A percentile compares a stretch with the other conserved stretches of the same genome.
Conservation (phyloP, 202 grass and related monocot genomes). For the Cymbopogon flexuosus region DNA sequence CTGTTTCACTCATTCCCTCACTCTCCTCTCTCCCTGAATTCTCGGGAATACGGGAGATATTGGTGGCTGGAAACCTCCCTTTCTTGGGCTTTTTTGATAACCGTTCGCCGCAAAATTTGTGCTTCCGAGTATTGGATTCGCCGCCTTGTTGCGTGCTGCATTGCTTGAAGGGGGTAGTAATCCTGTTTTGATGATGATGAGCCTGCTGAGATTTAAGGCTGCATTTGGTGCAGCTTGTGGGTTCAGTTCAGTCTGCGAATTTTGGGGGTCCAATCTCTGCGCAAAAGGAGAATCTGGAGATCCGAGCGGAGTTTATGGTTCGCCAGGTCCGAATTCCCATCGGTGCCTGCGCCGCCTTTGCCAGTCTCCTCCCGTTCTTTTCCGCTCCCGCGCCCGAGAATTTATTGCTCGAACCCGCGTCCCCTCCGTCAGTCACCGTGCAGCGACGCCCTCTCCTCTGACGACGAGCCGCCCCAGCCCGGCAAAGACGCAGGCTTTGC, state of each 20-base stretch:
- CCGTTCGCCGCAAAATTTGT: not conserved
- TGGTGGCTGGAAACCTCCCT: not conserved
- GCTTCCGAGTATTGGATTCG: not conserved
- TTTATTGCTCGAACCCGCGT: constrained; percentile 43
- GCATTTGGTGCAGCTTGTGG: constrained; percentile 13
- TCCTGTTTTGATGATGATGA: not conserved
- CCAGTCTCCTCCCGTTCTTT: constrained; percentile 37
- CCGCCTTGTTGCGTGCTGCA: not conserved
- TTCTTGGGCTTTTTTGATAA: not conserved
- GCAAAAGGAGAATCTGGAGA: constrained; percentile 15
- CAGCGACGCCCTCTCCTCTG: not conserved
- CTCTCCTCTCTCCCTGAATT: not conserved
- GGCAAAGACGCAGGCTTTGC: constrained; percentile 25
- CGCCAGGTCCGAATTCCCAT: constrained; percentile 23
- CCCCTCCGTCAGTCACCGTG: not conserved
- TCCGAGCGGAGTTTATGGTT: constrained; percentile 35
- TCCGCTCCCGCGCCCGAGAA: constrained; percentile 52
- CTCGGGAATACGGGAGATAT: not conserved
- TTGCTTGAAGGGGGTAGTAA: not conserved
- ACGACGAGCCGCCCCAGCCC: not conserved
- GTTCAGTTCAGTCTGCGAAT: not conserved
- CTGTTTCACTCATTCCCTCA: too few species aligned
- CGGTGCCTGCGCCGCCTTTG: constrained; percentile 18
- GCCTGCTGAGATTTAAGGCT: not conserved
- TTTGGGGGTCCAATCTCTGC: not conserved